A percentile compares a stretch with the other conserved stretches of the same genome.
phyloP scores from a whole-genome alignment of 257 asterid species.

The Echium plantagineum region DNA sequence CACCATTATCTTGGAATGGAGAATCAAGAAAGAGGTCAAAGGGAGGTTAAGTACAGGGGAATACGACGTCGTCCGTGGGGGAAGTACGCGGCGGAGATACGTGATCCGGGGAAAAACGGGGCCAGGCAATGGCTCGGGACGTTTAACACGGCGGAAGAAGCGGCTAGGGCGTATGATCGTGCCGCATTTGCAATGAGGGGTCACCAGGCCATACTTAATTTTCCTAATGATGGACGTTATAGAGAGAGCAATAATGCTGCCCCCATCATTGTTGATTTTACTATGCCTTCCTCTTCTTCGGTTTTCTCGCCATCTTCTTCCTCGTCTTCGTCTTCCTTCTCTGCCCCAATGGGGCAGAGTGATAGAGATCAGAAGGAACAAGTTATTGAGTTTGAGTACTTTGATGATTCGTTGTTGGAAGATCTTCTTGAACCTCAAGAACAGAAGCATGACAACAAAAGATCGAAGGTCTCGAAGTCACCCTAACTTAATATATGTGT shows the following conservation, averaged over 20 bases:
- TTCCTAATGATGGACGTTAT: slow-evolving; percentile 62
- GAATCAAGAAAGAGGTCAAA: slow-evolving; percentile 17
- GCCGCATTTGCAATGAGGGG: slow-evolving; percentile 76
- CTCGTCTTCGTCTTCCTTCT: slow-evolving; percentile 6
- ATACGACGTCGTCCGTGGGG: slow-evolving; percentile 85
- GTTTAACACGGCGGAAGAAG: slow-evolving; percentile 65
- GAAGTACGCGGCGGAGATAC: slow-evolving; percentile 77
- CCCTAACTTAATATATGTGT: neutral
- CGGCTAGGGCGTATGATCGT: slow-evolving; percentile 77
- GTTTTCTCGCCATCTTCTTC: slow-evolving; percentile 5
- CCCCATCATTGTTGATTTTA: neutral
- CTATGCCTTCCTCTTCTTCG: neutral
- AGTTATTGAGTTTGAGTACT: slow-evolving; percentile 54
- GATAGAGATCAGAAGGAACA: slow-evolving; percentile 14
- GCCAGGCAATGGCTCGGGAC: slow-evolving; percentile 83
- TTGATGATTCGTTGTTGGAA: slow-evolving; percentile 57
- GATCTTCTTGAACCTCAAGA: slow-evolving; percentile 46
- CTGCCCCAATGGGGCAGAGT: neutral
- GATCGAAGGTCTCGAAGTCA: slow-evolving; percentile 8
- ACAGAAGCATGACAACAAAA: slow-evolving; percentile 14
- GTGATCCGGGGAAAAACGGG: slow-evolving; percentile 58
- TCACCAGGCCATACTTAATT: slow-evolving; percentile 73
- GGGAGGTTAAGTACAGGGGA: slow-evolving; percentile 47
- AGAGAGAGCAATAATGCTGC: slow-evolving; percentile 6
- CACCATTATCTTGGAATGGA: neutral